A percentile compares a stretch with the other conserved stretches of the same genome.
These are phyloP conservation scores for Triglochin maritima DNA, from an alignment of 106 monocot genomes.

Conservation along the genomic window DNA sequence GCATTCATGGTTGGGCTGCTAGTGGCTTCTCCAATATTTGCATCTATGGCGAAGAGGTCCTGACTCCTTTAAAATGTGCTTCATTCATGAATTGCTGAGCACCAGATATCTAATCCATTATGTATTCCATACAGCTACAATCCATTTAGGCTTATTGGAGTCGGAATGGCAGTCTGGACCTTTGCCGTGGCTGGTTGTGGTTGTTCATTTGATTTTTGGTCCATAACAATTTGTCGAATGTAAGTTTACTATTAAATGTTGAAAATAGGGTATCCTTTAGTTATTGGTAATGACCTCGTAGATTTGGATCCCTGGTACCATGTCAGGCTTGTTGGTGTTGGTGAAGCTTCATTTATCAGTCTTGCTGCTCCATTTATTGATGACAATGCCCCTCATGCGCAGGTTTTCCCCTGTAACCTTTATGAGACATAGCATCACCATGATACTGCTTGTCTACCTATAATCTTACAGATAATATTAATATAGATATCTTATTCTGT, in stretches of 20 bases:
- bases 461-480: too few species aligned
- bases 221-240: slow-evolving; percentile 92
- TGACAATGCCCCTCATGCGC: slow-evolving; percentile 82
- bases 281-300: background rate
- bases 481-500: too few species aligned
- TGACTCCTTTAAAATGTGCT: slow-evolving; percentile 2
- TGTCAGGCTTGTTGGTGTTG: slow-evolving; percentile 95
- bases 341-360: slow-evolving; percentile 98
- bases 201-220: slow-evolving; percentile 86
- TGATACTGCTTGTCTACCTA: too few species aligned
- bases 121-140: slow-evolving; percentile 50
- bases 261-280: background rate
- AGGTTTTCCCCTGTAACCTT: slow-evolving; percentile 37
- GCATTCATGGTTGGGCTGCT: slow-evolving; percentile 98
- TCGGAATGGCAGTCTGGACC: slow-evolving; percentile 88
- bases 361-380: slow-evolving; percentile 99
- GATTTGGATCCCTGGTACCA: background rate
- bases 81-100: background rate
- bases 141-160: slow-evolving; percentile 98
- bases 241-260: slow-evolving; percentile 22
- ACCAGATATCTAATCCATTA: background rate
- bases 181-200: slow-evolving; percentile 94
- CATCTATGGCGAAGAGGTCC: slow-evolving; percentile 82
- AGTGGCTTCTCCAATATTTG: slow-evolving; percentile 91
- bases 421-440: too few species aligned